Evolutionary conservation across 441 rosid species (phyloP).

Genomic region (Dalechampia spathulata): DNA sequence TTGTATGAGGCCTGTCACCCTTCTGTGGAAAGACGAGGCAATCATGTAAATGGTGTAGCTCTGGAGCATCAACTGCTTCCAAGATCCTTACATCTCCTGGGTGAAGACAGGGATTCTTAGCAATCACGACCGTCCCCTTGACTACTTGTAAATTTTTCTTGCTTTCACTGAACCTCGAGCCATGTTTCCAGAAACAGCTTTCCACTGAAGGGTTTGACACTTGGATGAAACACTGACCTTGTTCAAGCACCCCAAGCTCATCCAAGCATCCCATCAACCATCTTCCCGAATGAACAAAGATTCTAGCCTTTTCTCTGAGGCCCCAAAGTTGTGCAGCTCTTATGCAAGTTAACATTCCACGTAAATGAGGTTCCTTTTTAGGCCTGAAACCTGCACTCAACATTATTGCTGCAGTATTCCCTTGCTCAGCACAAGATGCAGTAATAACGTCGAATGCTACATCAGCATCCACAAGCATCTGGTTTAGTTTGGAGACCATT

Average conservation of each 20-base stretch:
- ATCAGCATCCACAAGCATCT: slow-evolving; percentile 60
- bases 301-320: slow-evolving; percentile 81
- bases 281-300: slow-evolving; percentile 76
- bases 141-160: slow-evolving; percentile 54
- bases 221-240: slow-evolving; percentile 91
- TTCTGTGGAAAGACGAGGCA: slow-evolving; percentile 87
- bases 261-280: slow-evolving; percentile 97
- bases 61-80: slow-evolving; percentile 84
- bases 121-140: slow-evolving; percentile 64
- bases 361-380: slow-evolving; percentile 69
- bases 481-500: slow-evolving; percentile 60
- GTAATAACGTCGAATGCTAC: slow-evolving; percentile 84
- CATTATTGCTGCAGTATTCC: slow-evolving; percentile 81
- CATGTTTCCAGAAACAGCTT: slow-evolving; percentile 72
- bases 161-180: slow-evolving; percentile 51
- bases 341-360: slow-evolving; percentile 81
- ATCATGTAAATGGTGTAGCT: slow-evolving; percentile 65
- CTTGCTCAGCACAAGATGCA: slow-evolving; percentile 76
- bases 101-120: slow-evolving; percentile 96
- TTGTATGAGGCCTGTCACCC: slow-evolving; percentile 82
- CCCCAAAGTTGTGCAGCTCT: slow-evolving; percentile 91
- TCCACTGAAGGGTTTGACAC: slow-evolving; percentile 66
- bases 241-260: slow-evolving; percentile 68
- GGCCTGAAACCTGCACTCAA: slow-evolving; percentile 90
- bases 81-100: slow-evolving; percentile 88